Conservation (phyloP, 1,284 basidiomycete genomes). For the Mycena citricolor region DNA sequence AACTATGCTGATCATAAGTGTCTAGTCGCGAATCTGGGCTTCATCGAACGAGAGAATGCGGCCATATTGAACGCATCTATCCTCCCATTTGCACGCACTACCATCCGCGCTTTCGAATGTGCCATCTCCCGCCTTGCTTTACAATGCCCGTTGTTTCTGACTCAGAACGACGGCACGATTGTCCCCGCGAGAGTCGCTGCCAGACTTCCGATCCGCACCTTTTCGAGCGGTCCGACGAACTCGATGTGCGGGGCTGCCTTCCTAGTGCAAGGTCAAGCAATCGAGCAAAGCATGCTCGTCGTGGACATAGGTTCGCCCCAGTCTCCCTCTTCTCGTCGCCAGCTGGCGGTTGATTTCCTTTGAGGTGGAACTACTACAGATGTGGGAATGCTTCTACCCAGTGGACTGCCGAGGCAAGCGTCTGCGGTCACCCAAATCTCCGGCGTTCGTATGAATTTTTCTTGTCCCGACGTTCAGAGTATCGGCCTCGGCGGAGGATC, state of each 20-base stretch:
- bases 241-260: slow-evolving; percentile 66
- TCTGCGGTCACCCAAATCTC: slow-evolving; percentile 26
- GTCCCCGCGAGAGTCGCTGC: slow-evolving; percentile 51
- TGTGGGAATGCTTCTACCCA: slow-evolving; percentile 35
- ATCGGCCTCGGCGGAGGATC: slow-evolving; percentile 60
- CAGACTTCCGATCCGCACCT: slow-evolving; percentile 60
- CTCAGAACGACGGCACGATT: slow-evolving; percentile 61
- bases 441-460: slow-evolving; percentile 26
- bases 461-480: slow-evolving; percentile 41
- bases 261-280: slow-evolving; percentile 38
- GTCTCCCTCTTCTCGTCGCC: slow-evolving; percentile 34
- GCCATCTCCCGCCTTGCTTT: slow-evolving; percentile 49
- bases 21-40: slow-evolving; percentile 50
- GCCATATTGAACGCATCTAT: slow-evolving; percentile 63
- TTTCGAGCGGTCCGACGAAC: slow-evolving; percentile 64
- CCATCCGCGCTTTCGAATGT: slow-evolving; percentile 50
- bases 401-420: slow-evolving; percentile 32
- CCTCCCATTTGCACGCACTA: slow-evolving; percentile 51
- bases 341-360: slow-evolving; percentile 26
- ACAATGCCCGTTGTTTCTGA: slow-evolving; percentile 57
- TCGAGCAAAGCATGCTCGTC: slow-evolving; percentile 45
- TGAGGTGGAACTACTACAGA: slow-evolving; percentile 28
- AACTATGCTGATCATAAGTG: neutral
- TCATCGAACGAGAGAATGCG: slow-evolving; percentile 63
- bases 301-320: slow-evolving; percentile 52